Base-by-base conservation (phyloP, 2,329 filamentous ascomycete genomes). In the Botrytis paeoniae region DNA sequence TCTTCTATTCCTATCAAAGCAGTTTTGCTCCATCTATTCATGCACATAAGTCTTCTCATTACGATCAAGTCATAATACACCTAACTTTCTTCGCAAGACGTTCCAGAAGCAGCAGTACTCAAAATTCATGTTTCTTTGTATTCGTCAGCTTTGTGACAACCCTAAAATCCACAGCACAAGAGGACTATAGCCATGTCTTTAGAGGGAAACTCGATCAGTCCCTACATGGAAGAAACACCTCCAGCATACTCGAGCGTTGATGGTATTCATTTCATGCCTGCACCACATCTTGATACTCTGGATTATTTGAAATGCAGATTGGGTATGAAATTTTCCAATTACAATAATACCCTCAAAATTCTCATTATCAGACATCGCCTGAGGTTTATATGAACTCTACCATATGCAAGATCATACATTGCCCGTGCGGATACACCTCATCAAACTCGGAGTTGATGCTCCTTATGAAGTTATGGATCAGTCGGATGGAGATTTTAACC, bases 311-410 rank as follows among this genome's bases (percentile, higher is more conserved):
- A 51, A 37, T n/a, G 7, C 6, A 66, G 35, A n/a, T 14, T 66
- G 22, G 22, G 7, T 8, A 37, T 51, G 32, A 51, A 25, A n/a
- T 66, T 51, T n/a, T 37, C 29, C 1, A 37, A 65, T 32, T 35
- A 48, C 43, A 35, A 48, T 5, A 35, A 51, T 51, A 14, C 7
- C 8, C 22, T 51, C 0, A 29, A 66, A 16, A 48, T 66, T 14
- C 63, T 66, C 45, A 20, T 37, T 51, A 48, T 66, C 32, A 66
- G 32, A 51, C 22, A 66, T 51, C 63, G 32, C 32, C 32, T 51
- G 14, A 66, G 45, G 45, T 66, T 66, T 66, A 65, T 35, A 65
- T 48, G 63, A 51, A 12, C 63, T 65, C 37, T 10, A 37, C 18
- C 22, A 51, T n/a, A 51, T 39, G 32, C 32, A 51, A 29, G 43